A percentile compares a stretch with the other conserved stretches of the same genome.
phyloP scores from a whole-genome alignment of 2,329 filamentous ascomycete species.

The Fusarium piperis region DNA sequence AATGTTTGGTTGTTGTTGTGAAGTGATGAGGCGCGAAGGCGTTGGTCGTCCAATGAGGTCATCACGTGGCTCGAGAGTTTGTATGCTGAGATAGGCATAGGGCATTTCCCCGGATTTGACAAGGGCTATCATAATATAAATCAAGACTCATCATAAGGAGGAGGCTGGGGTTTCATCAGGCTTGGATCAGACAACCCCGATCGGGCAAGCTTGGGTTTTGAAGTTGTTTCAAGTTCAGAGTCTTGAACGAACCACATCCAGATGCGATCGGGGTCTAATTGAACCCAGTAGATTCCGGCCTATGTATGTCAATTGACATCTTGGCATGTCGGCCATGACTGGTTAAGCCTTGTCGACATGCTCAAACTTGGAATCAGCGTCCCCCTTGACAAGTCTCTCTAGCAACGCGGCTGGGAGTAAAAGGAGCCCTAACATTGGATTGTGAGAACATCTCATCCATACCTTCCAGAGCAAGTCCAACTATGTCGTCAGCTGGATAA shows the following conservation, averaged over 20 bases:
- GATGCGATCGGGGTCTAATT: background rate
- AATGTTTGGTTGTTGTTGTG: background rate
- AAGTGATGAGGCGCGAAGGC: background rate
- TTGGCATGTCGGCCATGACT: background rate
- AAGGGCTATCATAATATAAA: background rate
- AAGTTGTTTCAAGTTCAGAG: background rate
- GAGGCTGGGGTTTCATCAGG: background rate
- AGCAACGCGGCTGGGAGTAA: background rate
- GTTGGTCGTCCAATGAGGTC: slow-evolving; percentile 32
- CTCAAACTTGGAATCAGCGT: background rate
- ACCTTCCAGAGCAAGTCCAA: background rate
- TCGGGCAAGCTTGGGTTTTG: background rate
- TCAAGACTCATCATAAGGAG: background rate
- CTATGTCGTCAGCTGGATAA: background rate
- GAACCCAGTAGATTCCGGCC: background rate
- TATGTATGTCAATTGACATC: background rate
- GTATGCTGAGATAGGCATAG: slow-evolving; percentile 24
- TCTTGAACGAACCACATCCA: background rate
- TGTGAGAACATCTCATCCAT: background rate
- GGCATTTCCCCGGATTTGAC: slow-evolving; percentile 16
- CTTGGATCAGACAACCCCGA: background rate
- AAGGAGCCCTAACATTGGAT: background rate
- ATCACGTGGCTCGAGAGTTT: slow-evolving; percentile 26
- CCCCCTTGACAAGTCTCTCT: background rate
- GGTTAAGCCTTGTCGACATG: background rate